phyloP scores from a whole-genome alignment of 805 yeast species.

The Kuraishia cidri region DNA sequence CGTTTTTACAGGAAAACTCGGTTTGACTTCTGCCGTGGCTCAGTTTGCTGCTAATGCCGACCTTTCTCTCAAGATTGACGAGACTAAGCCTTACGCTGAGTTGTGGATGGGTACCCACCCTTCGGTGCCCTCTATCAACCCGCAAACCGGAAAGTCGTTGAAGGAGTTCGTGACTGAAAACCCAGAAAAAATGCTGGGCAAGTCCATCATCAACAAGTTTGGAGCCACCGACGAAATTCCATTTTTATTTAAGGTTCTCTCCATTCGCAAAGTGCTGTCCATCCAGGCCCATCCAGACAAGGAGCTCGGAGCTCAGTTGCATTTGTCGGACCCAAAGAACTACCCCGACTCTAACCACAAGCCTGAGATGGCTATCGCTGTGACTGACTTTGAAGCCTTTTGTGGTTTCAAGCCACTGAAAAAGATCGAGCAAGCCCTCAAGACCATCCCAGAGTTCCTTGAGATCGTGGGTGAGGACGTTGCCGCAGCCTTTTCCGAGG shows the following conservation, averaged over 20 bases:
- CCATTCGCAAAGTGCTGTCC: slow-evolving; percentile 85
- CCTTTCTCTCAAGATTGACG: slow-evolving; percentile 53
- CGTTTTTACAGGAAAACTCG: slow-evolving; percentile 47
- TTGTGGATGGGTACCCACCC: slow-evolving; percentile 99
- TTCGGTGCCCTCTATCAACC: slow-evolving; percentile 68
- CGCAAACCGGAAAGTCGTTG: slow-evolving; percentile 47
- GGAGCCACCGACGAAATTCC: slow-evolving; percentile 71
- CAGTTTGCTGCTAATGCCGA: slow-evolving; percentile 70
- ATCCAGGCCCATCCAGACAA: slow-evolving; percentile 99
- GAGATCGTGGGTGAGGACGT: slow-evolving; percentile 59
- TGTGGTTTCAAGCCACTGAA: slow-evolving; percentile 94
- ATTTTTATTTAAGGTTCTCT: slow-evolving; percentile 86
- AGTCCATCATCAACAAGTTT: slow-evolving; percentile 51
- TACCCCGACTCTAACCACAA: slow-evolving; percentile 98
- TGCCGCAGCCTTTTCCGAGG: slow-evolving; percentile 41
- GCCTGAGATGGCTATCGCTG: slow-evolving; percentile 99
- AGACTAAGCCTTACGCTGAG: slow-evolving; percentile 86
- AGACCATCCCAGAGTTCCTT: slow-evolving; percentile 68
- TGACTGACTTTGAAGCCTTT: slow-evolving; percentile 93
- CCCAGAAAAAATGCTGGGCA: slow-evolving; percentile 55
- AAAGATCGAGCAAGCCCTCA: slow-evolving; percentile 62
- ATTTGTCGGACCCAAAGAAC: slow-evolving; percentile 77
- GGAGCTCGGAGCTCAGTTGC: slow-evolving; percentile 66
- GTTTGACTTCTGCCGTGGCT: slow-evolving; percentile 82
- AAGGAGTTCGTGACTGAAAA: slow-evolving; percentile 54